Evolutionary conservation across 306 rosid genomes (phyloP).

Genomic region (Parietaria judaica): DNA sequence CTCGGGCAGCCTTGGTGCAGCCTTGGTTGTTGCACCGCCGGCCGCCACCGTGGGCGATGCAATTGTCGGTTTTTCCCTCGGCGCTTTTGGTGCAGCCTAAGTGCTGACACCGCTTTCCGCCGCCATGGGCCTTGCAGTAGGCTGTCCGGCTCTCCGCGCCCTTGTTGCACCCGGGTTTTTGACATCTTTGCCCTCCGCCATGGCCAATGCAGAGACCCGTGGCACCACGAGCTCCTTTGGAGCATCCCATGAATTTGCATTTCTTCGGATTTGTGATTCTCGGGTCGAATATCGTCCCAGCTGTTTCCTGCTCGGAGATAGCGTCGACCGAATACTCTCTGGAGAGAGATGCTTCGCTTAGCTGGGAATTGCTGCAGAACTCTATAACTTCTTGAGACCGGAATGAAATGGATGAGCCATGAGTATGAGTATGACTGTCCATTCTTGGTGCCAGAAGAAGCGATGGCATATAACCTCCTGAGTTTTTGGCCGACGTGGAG

Average conservation of each 20-base stretch:
- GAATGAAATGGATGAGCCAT: conserved; percentile 23
- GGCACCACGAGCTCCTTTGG: conserved; percentile 90
- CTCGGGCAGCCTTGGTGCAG: conserved; percentile 89
- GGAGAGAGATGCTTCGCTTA: conserved; percentile 37
- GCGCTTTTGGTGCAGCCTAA: conserved; percentile 98
- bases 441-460: conserved; percentile 81
- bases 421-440: conserved; percentile 8
- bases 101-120: conserved; percentile 85
- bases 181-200: conserved; percentile 99
- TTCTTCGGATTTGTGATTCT: conserved; percentile 51
- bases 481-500: conserved; percentile 83
- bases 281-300: conserved; percentile 38
- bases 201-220: conserved; percentile 98
- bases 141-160: conserved; percentile 98
- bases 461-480: conserved; percentile 92
- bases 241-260: conserved; percentile 65
- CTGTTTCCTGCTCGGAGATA: conserved; percentile 38
- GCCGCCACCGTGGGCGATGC: conserved; percentile 98
- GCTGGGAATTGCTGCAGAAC: conserved; percentile 30
- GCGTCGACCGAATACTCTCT: conserved; percentile 44
- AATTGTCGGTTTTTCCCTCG: conserved; percentile 92
- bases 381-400: conserved; percentile 34
- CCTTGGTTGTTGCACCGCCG: conserved; percentile 66
- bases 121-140: conserved; percentile 96
- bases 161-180: conserved; percentile 91